Evolutionary conservation across 2,329 filamentous ascomycete genomes (phyloP).

Genomic region (Colletotrichum sp.): DNA sequence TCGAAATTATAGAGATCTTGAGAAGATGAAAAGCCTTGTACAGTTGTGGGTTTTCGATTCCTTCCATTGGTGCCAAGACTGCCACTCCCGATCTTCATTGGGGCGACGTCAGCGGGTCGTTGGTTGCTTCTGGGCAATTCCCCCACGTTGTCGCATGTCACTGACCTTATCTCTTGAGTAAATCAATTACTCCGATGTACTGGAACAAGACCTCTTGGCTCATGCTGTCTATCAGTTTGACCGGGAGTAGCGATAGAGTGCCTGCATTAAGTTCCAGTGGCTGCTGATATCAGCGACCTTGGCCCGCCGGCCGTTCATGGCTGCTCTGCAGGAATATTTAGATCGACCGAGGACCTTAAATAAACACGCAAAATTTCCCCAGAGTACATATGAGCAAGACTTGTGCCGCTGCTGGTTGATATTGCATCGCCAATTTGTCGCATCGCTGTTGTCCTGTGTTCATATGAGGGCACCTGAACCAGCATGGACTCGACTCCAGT

Average conservation of each 20-base stretch:
- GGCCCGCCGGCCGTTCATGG: not conserved
- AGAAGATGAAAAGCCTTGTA: not conserved
- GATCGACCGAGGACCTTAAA: no score
- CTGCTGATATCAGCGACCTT: not conserved
- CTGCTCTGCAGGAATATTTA: no score
- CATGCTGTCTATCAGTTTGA: not conserved
- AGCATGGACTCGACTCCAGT: constrained; percentile 16
- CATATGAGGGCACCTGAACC: not conserved
- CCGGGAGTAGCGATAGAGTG: not conserved
- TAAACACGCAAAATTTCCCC: no score
- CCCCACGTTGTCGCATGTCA: not conserved
- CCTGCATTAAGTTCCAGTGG: not conserved
- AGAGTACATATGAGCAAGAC: no score
- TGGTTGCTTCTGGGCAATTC: not conserved
- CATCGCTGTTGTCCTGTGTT: not conserved
- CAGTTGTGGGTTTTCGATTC: no score
- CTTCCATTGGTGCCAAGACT: no score
- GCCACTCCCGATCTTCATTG: not conserved
- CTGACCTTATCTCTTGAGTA: constrained; percentile 17
- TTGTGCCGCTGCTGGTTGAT: no score
- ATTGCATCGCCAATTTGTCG: not conserved
- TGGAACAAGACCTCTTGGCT: not conserved
- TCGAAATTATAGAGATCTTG: not conserved
- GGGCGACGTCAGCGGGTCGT: not conserved
- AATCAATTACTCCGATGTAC: not conserved